These are phyloP conservation scores for Kodamaea leandrae DNA, from an alignment of 805 yeast species.

Conservation along the genomic window DNA sequence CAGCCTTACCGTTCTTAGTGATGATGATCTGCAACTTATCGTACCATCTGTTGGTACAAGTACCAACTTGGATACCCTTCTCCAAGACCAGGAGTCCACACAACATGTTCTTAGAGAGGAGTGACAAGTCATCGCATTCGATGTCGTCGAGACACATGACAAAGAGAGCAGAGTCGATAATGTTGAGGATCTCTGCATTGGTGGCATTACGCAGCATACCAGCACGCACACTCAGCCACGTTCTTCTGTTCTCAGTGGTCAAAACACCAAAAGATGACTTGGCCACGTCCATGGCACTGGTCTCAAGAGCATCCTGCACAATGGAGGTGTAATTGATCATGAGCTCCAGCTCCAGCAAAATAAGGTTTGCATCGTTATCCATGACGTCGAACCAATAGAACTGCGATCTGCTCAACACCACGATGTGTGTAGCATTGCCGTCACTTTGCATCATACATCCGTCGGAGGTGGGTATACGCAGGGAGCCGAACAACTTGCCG, in stretches of 20 bases:
- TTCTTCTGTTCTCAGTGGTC: constrained; percentile 84
- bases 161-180: constrained; percentile 79
- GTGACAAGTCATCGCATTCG: constrained; percentile 57
- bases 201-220: constrained; percentile 39
- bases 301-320: constrained; percentile 63
- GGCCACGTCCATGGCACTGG: constrained; percentile 57
- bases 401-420: constrained; percentile 80
- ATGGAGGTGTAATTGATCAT: constrained; percentile 73
- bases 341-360: constrained; percentile 72
- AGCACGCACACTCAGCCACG: constrained; percentile 78
- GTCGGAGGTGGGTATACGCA: constrained; percentile 74
- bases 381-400: constrained; percentile 94
- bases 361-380: constrained; percentile 66
- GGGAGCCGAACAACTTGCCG: constrained; percentile 79
- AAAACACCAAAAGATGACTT: constrained; percentile 83
- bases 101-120: constrained; percentile 77
- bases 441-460: constrained; percentile 89
- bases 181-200: constrained; percentile 68
- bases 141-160: constrained; percentile 82
- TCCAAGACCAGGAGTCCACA: constrained; percentile 81
- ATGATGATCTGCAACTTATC: constrained; percentile 87
- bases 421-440: constrained; percentile 69
- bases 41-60: constrained; percentile 94
- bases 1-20: constrained; percentile 87
- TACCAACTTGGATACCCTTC: constrained; percentile 87